These are phyloP conservation scores for Omphalea diandra DNA, from an alignment of 441 rosid species.

Conservation along the genomic window DNA sequence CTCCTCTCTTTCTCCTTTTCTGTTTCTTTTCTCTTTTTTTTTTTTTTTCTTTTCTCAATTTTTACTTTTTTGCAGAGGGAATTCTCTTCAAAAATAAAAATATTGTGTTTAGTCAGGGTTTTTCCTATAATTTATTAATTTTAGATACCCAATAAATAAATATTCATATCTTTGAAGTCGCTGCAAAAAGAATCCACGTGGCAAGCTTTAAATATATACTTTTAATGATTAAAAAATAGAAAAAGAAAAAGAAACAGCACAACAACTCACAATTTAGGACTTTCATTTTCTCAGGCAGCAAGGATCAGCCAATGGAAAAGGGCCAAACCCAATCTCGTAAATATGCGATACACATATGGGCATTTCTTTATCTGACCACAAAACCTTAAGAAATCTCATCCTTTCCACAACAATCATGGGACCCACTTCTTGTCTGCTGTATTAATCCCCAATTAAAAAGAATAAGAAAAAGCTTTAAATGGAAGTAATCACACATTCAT, in stretches of 20 bases:
- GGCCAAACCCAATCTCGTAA: constrained; percentile 40
- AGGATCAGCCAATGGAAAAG: constrained; percentile 46
- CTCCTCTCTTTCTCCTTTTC: background rate
- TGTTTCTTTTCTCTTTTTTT: background rate
- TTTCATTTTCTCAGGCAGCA: constrained; percentile 22
- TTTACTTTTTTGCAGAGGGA: too few species aligned
- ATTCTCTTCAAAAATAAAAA: constrained; percentile 4
- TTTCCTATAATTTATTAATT: too few species aligned
- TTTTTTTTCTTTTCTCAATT: too few species aligned
- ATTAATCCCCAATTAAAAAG: constrained; percentile 13
- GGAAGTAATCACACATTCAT: constrained; percentile 12
- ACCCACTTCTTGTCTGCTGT: constrained; percentile 30
- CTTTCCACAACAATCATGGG: constrained; percentile 32
- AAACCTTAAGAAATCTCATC: constrained; percentile 32
- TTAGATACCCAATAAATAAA: too few species aligned
- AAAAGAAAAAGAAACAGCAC: background rate
- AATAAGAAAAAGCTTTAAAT: constrained; percentile 19
- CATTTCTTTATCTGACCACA: constrained; percentile 19
- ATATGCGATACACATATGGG: constrained; percentile 23
- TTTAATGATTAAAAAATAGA: background rate
- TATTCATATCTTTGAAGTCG: constrained; percentile 12
- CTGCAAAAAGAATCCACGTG: constrained; percentile 42
- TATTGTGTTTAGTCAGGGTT: too few species aligned
- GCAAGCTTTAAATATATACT: background rate
- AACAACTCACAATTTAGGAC: background rate